phyloP scores from a whole-genome alignment of 2,329 filamentous ascomycete species.

The Purpureocillium lavendulum region DNA sequence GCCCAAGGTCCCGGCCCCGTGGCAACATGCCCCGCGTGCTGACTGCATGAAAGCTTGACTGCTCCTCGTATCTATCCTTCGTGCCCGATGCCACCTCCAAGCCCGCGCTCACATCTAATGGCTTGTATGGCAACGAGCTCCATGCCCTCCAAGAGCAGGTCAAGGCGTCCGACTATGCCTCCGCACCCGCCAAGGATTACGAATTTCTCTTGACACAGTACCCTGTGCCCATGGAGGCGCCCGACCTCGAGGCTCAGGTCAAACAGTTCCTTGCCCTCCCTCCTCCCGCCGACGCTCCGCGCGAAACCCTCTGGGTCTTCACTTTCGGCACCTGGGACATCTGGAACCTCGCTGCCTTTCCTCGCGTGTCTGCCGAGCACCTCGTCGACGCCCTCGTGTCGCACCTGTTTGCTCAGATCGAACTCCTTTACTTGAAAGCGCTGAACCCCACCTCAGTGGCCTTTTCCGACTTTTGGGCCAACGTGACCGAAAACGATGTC shows the following conservation, averaged over 20 bases:
- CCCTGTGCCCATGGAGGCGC: conserved; percentile 25
- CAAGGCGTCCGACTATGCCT: conserved; percentile 18
- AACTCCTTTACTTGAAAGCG: conserved; percentile 36
- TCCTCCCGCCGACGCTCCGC: conserved; percentile 20
- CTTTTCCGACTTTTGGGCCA: conserved; percentile 34
- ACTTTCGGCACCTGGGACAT: conserved; percentile 47
- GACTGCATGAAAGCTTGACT: conserved; percentile 30
- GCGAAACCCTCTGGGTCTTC: conserved; percentile 45
- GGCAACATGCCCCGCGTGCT: conserved; percentile 5
- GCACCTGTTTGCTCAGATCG: conserved; percentile 35
- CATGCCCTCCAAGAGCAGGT: conserved; percentile 27
- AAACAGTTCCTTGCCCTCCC: conserved; percentile 33
- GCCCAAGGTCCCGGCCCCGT: background rate
- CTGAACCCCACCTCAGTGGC: conserved; percentile 33
- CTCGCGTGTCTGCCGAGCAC: conserved; percentile 26
- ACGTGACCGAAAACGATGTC: conserved; percentile 17
- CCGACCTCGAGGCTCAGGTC: conserved; percentile 37
- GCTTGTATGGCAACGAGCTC: conserved; percentile 36
- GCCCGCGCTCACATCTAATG: conserved; percentile 43
- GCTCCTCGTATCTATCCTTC: conserved; percentile 36
- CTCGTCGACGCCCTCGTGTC: conserved; percentile 26
- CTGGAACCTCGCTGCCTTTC: conserved; percentile 41
- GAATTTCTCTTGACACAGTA: conserved; percentile 33
- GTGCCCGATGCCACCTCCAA: conserved; percentile 33
- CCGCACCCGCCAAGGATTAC: conserved; percentile 32